Conservation (phyloP, 129 eudicot genomes). For the sunflower (Helianthus annuus) region DNA sequence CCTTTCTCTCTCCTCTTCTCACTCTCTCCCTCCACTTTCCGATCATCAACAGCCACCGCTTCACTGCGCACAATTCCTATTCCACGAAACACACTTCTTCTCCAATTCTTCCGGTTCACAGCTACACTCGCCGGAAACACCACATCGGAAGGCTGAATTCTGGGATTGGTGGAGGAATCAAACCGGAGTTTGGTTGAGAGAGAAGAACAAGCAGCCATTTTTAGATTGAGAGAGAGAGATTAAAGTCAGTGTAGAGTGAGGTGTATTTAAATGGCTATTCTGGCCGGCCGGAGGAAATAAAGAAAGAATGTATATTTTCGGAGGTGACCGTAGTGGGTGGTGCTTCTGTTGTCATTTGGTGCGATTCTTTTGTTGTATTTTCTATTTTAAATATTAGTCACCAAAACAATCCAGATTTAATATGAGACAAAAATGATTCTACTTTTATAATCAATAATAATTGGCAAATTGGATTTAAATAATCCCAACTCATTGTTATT, state of each 20-base stretch:
- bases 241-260: background rate
- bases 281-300: too few relatives aligned
- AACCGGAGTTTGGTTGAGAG: constrained; percentile 28
- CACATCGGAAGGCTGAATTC: constrained; percentile 6
- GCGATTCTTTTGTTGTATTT: too few relatives aligned
- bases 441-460: too few relatives aligned
- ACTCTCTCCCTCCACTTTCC: constrained; percentile 21
- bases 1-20: constrained; percentile 30
- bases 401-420: too few relatives aligned
- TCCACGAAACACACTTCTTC: constrained; percentile 15
- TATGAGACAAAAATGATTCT: too few relatives aligned
- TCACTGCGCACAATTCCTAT: constrained; percentile 27
- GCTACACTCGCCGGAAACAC: constrained; percentile 16
- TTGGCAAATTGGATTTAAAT: too few relatives aligned
- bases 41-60: constrained; percentile 35
- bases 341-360: too few relatives aligned
- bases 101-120: background rate
- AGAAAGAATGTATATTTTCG: too few relatives aligned
- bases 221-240: constrained; percentile 3
- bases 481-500: too few relatives aligned
- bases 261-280: too few relatives aligned
- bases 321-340: too few relatives aligned
- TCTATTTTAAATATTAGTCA: too few relatives aligned
- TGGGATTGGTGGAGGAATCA: constrained; percentile 9
- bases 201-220: constrained; percentile 43